Conservation (phyloP, 2,329 filamentous ascomycete species). For the Aspergillus fischeri region DNA sequence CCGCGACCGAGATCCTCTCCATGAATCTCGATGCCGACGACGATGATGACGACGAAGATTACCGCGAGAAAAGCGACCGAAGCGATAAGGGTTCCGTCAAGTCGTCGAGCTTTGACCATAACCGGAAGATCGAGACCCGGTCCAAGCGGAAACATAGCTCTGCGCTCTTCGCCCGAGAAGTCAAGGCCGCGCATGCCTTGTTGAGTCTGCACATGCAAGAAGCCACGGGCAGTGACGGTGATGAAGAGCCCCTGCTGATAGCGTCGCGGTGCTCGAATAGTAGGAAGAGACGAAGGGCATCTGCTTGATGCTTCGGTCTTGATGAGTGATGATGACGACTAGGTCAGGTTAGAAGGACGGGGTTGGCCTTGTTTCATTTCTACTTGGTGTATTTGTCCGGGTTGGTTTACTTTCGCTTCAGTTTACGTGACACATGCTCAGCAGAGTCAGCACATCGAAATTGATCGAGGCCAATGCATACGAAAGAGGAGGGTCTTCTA, state of each 20-base stretch:
- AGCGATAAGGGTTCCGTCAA: not conserved
- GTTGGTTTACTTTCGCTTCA: not conserved
- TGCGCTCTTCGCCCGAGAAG: slow-evolving; percentile 27
- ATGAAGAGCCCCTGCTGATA: slow-evolving; percentile 8
- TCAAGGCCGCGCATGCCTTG: slow-evolving; percentile 37
- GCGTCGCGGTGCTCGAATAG: not conserved
- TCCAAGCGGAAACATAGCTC: slow-evolving; percentile 3
- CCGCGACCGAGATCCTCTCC: slow-evolving; percentile 9
- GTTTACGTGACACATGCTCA: not conserved
- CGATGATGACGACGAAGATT: slow-evolving; percentile 19
- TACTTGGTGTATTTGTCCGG: not conserved
- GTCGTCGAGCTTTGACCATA: not conserved
- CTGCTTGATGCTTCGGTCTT: slow-evolving; percentile 4
- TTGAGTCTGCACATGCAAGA: slow-evolving; percentile 33
- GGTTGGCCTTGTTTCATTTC: not conserved
- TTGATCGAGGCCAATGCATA: not conserved
- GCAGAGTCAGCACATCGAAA: not conserved
- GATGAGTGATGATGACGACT: not conserved
- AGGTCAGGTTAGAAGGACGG: not conserved
- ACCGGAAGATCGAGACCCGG: slow-evolving; percentile 8
- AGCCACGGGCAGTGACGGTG: slow-evolving; percentile 11
- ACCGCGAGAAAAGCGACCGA: slow-evolving; percentile 1
- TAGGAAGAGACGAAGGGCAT: slow-evolving; percentile 16
- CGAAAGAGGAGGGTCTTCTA: no score
- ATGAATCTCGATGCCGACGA: slow-evolving; percentile 13